phyloP scores from a whole-genome alignment of 2,329 filamentous ascomycete genomes.

The Fusarium cicatricum region DNA sequence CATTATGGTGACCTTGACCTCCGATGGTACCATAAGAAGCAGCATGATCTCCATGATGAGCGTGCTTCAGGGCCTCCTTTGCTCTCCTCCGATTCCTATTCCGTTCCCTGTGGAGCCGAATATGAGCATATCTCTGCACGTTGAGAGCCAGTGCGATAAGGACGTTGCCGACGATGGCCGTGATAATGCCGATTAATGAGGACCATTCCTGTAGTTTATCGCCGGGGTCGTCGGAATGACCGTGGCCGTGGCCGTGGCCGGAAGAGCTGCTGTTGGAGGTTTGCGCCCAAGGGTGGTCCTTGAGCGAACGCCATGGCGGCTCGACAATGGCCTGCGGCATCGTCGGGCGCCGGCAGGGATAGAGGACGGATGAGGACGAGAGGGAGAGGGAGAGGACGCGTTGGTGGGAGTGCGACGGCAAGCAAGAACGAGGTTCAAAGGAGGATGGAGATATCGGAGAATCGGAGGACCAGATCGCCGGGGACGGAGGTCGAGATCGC shows the following conservation, averaged over 20 bases:
- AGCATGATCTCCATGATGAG: constrained; percentile 43
- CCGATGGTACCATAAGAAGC: constrained; percentile 49
- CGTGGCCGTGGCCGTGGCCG: constrained; percentile 27
- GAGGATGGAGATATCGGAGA: constrained; percentile 5
- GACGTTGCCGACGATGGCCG: constrained; percentile 90
- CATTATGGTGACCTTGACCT: constrained; percentile 29
- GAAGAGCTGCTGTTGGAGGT: constrained; percentile 21
- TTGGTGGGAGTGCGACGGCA: not conserved
- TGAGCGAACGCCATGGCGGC: constrained; percentile 36
- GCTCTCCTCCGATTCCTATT: constrained; percentile 64
- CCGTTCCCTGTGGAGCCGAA: constrained; percentile 78
- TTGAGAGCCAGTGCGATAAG: constrained; percentile 96
- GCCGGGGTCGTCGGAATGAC: constrained; percentile 47
- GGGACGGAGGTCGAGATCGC: constrained; percentile 18
- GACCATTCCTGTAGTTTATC: constrained; percentile 77
- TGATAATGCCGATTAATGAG: constrained; percentile 92
- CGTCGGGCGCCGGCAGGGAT: constrained; percentile 32
- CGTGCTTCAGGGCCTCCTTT: constrained; percentile 61
- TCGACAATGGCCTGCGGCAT: constrained; percentile 39
- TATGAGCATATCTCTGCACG: constrained; percentile 95
- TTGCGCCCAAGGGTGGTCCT: constrained; percentile 26
- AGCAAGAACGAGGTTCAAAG: constrained; percentile 11
- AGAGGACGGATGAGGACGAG: constrained; percentile 25
- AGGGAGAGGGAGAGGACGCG: constrained; percentile 23
- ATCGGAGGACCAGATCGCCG: constrained; percentile 12